These are phyloP conservation scores for Suillus placidus DNA, from an alignment of 768 basidiomycete species.

Conservation along the genomic window DNA sequence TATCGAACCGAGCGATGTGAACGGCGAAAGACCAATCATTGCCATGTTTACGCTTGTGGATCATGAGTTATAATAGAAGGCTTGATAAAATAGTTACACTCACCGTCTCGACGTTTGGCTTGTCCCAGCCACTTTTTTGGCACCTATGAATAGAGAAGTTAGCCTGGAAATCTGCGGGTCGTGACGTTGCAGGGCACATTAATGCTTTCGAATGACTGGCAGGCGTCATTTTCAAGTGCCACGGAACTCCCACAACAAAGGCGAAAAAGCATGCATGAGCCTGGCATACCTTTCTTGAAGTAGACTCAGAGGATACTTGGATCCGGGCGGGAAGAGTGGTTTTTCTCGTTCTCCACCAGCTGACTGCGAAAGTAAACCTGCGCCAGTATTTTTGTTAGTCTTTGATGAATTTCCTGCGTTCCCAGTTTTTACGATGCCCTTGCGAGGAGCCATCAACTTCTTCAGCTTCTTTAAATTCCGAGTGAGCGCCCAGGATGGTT, in stretches of 20 bases:
- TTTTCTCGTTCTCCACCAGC: constrained; percentile 42
- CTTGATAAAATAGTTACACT: constrained; percentile 19
- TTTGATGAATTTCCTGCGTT: constrained; percentile 90
- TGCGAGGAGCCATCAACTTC: constrained; percentile 60
- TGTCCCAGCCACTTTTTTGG: constrained; percentile 89
- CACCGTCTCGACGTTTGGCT: constrained; percentile 78
- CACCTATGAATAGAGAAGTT: constrained; percentile 50
- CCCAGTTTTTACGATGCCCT: constrained; percentile 83
- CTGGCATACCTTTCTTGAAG: constrained; percentile 70
- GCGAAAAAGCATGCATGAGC: not conserved
- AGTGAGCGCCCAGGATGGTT: not conserved
- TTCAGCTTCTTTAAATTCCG: not conserved
- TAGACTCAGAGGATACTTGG: constrained; percentile 79
- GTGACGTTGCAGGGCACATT: not conserved
- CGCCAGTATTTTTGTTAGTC: constrained; percentile 30
- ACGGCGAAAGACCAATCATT: constrained; percentile 68
- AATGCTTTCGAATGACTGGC: not conserved
- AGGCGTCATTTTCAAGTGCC: not conserved
- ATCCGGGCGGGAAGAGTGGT: constrained; percentile 80
- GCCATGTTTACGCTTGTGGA: constrained; percentile 46
- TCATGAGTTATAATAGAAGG: constrained; percentile 10
- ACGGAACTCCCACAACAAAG: not conserved
- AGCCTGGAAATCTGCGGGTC: not conserved
- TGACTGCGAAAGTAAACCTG: constrained; percentile 19
- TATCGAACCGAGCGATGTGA: constrained; percentile 65